A percentile compares a stretch with the other conserved stretches of the same genome.
Evolutionary conservation across 192 early-diverging fungal species (phyloP).

Genomic region (Coemansia sp.): DNA sequence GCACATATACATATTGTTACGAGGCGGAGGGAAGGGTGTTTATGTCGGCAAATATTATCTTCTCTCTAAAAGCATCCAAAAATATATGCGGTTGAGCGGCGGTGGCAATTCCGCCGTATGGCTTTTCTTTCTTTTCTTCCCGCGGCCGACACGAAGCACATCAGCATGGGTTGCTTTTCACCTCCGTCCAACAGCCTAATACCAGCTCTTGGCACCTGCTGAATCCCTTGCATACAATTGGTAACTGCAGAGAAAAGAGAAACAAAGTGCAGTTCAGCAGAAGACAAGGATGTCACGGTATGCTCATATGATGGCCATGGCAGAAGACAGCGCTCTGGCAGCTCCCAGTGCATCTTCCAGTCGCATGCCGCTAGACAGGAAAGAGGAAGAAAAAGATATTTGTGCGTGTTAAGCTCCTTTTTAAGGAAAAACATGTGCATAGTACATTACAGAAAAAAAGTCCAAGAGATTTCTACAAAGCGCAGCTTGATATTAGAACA

Average conservation of each 20-base stretch:
- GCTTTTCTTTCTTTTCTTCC: neutral
- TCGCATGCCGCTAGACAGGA: neutral
- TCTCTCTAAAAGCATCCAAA: too few relatives aligned
- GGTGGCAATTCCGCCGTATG: neutral
- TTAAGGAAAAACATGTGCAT: neutral
- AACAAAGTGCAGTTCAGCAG: neutral
- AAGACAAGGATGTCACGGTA: neutral
- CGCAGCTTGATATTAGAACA: neutral
- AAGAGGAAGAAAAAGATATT: neutral
- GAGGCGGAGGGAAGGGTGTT: too few relatives aligned
- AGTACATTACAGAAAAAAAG: neutral
- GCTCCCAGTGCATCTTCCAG: neutral
- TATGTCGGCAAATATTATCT: too few relatives aligned
- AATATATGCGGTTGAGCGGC: too few relatives aligned
- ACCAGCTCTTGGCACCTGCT: neutral
- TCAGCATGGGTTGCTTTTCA: neutral
- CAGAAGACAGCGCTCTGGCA: neutral
- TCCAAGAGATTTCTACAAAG: neutral
- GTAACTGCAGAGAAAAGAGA: neutral
- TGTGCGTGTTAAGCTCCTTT: neutral
- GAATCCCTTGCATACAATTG: neutral
- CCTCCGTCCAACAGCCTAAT: neutral
- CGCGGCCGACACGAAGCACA: neutral
- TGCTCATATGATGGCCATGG: slow-evolving; percentile 5
- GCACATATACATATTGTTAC: too few relatives aligned